A percentile compares a stretch with the other conserved stretches of the same genome.
phyloP scores from a whole-genome alignment of 352 stramenopile genomes.

The Pythium volutum region DNA sequence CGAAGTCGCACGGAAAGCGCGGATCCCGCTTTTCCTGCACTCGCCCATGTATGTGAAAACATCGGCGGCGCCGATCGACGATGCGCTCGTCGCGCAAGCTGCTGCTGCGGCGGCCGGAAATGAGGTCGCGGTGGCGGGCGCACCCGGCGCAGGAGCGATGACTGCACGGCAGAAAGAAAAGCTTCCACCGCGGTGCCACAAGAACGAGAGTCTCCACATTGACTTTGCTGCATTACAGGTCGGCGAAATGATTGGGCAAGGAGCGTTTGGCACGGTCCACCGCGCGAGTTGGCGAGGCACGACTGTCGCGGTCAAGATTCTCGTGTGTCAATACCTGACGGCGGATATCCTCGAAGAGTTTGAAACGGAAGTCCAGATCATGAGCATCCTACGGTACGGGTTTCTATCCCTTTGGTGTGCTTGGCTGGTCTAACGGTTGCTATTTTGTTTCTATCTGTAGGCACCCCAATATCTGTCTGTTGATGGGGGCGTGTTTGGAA shows the following conservation, averaged over 20 bases:
- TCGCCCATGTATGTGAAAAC: slow-evolving; percentile 86
- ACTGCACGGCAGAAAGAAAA: slow-evolving; percentile 40
- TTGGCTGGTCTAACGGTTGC: not conserved
- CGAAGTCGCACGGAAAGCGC: slow-evolving; percentile 75
- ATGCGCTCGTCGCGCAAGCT: slow-evolving; percentile 31
- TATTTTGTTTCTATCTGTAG: slow-evolving; percentile 28
- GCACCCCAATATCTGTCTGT: slow-evolving; percentile 84
- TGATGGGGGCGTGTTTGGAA: slow-evolving; percentile 82
- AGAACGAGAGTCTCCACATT: slow-evolving; percentile 80
- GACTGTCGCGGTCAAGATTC: slow-evolving; percentile 80
- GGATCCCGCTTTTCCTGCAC: slow-evolving; percentile 83
- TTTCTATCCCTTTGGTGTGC: not conserved
- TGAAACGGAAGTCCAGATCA: slow-evolving; percentile 87
- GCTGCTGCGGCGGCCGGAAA: slow-evolving; percentile 12
- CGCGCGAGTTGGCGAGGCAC: slow-evolving; percentile 68
- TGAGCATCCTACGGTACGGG: slow-evolving; percentile 81
- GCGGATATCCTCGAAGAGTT: slow-evolving; percentile 86
- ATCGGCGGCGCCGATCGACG: slow-evolving; percentile 51
- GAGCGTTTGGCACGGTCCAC: slow-evolving; percentile 83
- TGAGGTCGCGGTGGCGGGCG: not conserved
- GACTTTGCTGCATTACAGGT: slow-evolving; percentile 79
- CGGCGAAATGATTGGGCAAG: slow-evolving; percentile 81
- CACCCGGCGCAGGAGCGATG: slow-evolving; percentile 21
- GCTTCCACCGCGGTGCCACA: slow-evolving; percentile 44
- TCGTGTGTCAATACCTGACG: slow-evolving; percentile 81